phyloP scores from a whole-genome alignment of 108 stramenopile species.

The Cyclotella sp. region DNA sequence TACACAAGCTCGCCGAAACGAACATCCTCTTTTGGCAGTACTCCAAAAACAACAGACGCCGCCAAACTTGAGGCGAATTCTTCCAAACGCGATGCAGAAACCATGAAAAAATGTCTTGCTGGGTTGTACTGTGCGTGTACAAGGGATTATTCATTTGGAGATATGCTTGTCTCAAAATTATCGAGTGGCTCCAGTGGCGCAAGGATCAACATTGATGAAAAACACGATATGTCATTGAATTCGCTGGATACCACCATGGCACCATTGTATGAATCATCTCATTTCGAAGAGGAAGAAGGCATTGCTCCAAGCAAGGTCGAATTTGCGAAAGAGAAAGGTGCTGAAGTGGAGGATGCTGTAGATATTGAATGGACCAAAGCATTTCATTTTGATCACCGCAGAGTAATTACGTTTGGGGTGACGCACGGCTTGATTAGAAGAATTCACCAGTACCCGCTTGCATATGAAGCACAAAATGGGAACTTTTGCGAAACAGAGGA shows the following conservation, averaged over 20 bases:
- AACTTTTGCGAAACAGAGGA: neutral
- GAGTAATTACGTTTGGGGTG: conserved; percentile 88
- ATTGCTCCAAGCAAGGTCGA: neutral
- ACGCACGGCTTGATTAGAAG: conserved; percentile 80
- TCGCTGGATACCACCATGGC: conserved; percentile 5
- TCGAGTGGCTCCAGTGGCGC: neutral
- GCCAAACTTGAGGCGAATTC: neutral
- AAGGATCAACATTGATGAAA: neutral
- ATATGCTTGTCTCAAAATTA: conserved; percentile 57
- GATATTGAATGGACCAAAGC: conserved; percentile 67
- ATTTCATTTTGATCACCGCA: conserved; percentile 83
- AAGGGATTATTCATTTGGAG: conserved; percentile 70
- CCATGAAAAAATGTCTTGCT: conserved; percentile 64
- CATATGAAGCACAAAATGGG: conserved; percentile 29
- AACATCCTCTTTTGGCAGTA: neutral
- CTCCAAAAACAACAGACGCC: neutral
- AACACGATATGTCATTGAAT: conserved; percentile 1
- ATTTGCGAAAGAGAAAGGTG: neutral
- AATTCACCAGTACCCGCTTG: conserved; percentile 83
- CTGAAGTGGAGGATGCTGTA: neutral
- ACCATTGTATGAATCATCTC: conserved; percentile 13
- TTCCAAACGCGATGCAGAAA: conserved; percentile 41
- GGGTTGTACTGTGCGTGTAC: conserved; percentile 73
- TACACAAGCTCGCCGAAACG: neutral
- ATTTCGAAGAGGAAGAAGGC: conserved; percentile 1